Conservation (phyloP, 164 flowering plant genomes). For the Buxus sempervirens region DNA sequence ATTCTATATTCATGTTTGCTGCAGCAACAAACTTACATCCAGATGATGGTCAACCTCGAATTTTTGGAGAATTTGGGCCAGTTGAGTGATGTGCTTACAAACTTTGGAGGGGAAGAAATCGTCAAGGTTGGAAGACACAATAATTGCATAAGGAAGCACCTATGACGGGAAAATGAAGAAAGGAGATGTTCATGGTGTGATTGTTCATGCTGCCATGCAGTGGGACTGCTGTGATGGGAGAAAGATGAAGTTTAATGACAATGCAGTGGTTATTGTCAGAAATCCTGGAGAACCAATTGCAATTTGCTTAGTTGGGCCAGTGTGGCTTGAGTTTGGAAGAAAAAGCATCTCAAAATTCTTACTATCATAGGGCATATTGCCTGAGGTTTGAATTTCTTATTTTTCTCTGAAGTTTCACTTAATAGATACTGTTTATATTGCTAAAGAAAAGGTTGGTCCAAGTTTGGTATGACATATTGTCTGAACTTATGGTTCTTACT, state of each 20-base stretch:
- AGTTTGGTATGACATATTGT: neutral
- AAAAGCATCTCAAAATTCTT: slow-evolving; percentile 84
- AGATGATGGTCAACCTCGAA: slow-evolving; percentile 89
- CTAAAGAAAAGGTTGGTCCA: neutral
- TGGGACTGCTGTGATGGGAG: slow-evolving; percentile 84
- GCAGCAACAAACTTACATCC: slow-evolving; percentile 82
- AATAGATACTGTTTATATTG: neutral
- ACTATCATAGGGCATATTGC: slow-evolving; percentile 71
- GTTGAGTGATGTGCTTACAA: slow-evolving; percentile 79
- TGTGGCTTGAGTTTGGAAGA: slow-evolving; percentile 84
- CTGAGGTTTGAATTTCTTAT: slow-evolving; percentile 19
- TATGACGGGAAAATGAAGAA: slow-evolving; percentile 86
- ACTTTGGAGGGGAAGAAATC: slow-evolving; percentile 75
- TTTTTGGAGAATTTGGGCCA: slow-evolving; percentile 95
- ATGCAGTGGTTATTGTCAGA: slow-evolving; percentile 82
- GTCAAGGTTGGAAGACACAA: slow-evolving; percentile 85
- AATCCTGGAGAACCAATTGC: slow-evolving; percentile 90
- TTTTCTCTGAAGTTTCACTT: neutral
- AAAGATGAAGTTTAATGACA: slow-evolving; percentile 85
- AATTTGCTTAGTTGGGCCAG: slow-evolving; percentile 85
- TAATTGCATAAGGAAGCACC: slow-evolving; percentile 88
- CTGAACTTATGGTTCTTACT: neutral
- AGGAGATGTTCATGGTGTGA: slow-evolving; percentile 77
- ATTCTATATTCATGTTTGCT: slow-evolving; percentile 15
- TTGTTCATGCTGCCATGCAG: slow-evolving; percentile 94